These are phyloP conservation scores for Sapria himalayana DNA, from an alignment of 345 rosid genomes.

Conservation along the genomic window DNA sequence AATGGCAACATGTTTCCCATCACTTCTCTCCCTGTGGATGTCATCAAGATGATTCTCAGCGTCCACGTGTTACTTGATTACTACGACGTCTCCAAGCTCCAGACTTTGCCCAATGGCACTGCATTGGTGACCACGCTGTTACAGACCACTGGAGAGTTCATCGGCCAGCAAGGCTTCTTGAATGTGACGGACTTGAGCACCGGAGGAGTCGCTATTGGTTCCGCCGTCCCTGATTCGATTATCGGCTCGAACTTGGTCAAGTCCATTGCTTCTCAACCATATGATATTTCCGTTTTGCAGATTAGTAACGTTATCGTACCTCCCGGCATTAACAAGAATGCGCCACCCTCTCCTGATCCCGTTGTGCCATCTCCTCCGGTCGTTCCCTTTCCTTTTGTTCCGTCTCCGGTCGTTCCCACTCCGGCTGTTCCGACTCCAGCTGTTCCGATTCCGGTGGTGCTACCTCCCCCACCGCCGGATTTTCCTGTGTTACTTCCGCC, in stretches of 20 bases:
- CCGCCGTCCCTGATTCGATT: constrained; percentile 1
- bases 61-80: constrained; percentile 8
- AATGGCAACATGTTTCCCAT: neutral
- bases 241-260: neutral
- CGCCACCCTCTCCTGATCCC: neutral
- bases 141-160: constrained; percentile 4
- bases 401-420: too few species aligned
- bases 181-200: neutral
- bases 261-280: constrained; percentile 3
- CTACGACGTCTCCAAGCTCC: constrained; percentile 3
- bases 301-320: constrained; percentile 7
- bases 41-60: constrained; percentile 2
- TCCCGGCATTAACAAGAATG: constrained; percentile 1
- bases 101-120: neutral
- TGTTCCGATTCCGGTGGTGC: too few species aligned
- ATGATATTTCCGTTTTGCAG: constrained; percentile 6
- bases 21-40: neutral
- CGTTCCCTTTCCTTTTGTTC: too few species aligned
- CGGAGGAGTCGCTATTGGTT: constrained; percentile 5
- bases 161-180: constrained; percentile 5
- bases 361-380: too few species aligned
- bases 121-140: constrained; percentile 4
- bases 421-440: too few species aligned
- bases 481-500: too few species aligned
- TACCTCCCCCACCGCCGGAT: too few species aligned